Conservation (phyloP, 2,329 filamentous ascomycete genomes). For the Exophiala spinifera region DNA sequence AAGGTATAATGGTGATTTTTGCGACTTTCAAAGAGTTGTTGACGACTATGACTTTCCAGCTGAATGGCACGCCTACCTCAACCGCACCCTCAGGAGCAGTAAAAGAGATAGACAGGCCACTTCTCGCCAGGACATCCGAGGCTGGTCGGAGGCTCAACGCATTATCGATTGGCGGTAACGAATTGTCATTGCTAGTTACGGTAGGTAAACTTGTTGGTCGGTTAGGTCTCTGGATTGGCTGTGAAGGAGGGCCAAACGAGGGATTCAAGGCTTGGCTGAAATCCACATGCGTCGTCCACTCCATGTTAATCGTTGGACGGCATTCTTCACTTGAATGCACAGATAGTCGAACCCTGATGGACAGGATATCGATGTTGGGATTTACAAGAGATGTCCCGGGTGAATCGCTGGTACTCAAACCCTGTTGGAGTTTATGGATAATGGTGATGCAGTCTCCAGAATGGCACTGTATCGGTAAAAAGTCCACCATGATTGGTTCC, state of each 20-base stretch:
- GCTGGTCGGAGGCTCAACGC: conserved; percentile 13
- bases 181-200: conserved; percentile 8
- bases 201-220: conserved; percentile 45
- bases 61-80: conserved; percentile 52
- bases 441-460: conserved; percentile 58
- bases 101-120: conserved; percentile 53
- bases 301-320: conserved; percentile 46
- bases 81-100: conserved; percentile 48
- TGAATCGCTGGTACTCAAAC: conserved; percentile 28
- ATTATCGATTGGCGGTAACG: conserved; percentile 18
- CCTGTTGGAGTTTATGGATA: conserved; percentile 52
- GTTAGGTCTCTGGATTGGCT: conserved; percentile 44
- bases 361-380: conserved; percentile 40
- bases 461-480: conserved; percentile 43
- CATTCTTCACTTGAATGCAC: conserved; percentile 42
- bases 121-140: conserved; percentile 5
- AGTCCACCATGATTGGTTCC: conserved; percentile 40
- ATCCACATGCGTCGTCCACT: conserved; percentile 49
- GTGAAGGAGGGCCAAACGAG: conserved; percentile 45
- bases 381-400: conserved; percentile 18
- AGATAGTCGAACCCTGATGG: conserved; percentile 46
- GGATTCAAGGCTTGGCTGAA: conserved; percentile 48
- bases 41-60: conserved; percentile 57
- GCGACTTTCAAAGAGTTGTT: conserved; percentile 55
- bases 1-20: conserved; percentile 54